Conservation (phyloP, 2,329 filamentous ascomycete species). For the Aureobasidium leucospermi region DNA sequence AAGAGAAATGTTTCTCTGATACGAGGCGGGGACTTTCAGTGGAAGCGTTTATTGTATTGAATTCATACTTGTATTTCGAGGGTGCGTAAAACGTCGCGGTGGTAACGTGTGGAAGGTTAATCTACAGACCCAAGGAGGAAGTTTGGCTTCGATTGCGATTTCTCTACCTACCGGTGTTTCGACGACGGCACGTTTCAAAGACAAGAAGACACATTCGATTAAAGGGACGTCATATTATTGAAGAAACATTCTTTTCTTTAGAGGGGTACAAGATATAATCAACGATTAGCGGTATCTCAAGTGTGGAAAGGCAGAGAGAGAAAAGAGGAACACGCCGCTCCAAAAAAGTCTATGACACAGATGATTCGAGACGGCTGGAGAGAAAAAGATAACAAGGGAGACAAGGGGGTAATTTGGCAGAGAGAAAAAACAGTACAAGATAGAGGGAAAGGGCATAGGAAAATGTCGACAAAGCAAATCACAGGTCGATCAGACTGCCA, state of each 20-base stretch:
- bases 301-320: not conserved
- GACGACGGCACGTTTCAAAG: no score
- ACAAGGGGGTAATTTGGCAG: not conserved
- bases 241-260: not conserved
- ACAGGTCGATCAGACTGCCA: constrained; percentile 56
- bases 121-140: no score
- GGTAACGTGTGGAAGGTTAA: no score
- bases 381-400: not conserved
- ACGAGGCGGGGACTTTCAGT: no score
- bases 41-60: no score
- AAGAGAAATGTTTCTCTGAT: no score
- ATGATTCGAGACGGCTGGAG: constrained; percentile 1
- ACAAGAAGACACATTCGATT: no score
- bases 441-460: not conserved
- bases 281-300: constrained; percentile 14
- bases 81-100: no score
- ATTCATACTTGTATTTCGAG: no score
- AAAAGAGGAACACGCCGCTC: constrained; percentile 1
- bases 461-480: not conserved
- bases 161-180: no score
- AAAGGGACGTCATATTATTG: not conserved
- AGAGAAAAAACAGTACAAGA: not conserved
- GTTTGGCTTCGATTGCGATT: no score
- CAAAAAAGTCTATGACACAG: constrained; percentile 11
- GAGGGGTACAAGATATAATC: constrained; percentile 1